Conservation (phyloP, 139 green algal species). For the Nannochloris sp. region DNA sequence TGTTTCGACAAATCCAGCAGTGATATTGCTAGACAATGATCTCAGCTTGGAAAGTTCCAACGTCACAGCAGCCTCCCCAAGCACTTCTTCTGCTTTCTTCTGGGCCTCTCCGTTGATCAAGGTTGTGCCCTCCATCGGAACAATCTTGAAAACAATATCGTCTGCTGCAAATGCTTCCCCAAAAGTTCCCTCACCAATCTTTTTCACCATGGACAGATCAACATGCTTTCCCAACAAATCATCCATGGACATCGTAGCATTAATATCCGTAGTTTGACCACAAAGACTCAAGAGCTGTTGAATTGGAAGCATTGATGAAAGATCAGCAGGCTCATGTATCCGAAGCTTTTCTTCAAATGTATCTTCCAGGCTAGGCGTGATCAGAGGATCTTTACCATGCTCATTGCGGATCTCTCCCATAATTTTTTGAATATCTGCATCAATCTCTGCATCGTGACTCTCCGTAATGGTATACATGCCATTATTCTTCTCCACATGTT, state of each 20-base stretch:
- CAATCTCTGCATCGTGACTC: background rate
- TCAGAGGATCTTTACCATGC: conserved; percentile 7
- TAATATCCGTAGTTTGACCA: conserved; percentile 33
- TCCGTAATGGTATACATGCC: background rate
- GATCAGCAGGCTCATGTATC: background rate
- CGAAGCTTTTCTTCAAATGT: background rate
- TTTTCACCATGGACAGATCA: conserved; percentile 38
- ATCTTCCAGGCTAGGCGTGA: conserved; percentile 1
- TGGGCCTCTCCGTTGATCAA: conserved; percentile 70
- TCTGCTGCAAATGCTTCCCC: conserved; percentile 74
- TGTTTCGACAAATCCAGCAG: conserved; percentile 60
- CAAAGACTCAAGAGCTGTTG: conserved; percentile 61
- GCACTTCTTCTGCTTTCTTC: conserved; percentile 62
- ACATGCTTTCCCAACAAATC: conserved; percentile 39
- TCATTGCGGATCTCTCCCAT: background rate
- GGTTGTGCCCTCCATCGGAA: conserved; percentile 82
- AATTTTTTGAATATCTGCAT: background rate
- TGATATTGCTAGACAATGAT: conserved; percentile 35
- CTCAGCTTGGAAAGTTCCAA: conserved; percentile 52
- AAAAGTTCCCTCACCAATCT: conserved; percentile 88
- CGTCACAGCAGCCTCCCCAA: conserved; percentile 62
- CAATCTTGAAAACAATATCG: conserved; percentile 73
- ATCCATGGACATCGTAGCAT: conserved; percentile 43
- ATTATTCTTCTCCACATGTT: no score
- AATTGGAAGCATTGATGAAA: conserved; percentile 32